Base-by-base conservation (phyloP, 306 rosid species). In the Gillenia trifoliata region DNA sequence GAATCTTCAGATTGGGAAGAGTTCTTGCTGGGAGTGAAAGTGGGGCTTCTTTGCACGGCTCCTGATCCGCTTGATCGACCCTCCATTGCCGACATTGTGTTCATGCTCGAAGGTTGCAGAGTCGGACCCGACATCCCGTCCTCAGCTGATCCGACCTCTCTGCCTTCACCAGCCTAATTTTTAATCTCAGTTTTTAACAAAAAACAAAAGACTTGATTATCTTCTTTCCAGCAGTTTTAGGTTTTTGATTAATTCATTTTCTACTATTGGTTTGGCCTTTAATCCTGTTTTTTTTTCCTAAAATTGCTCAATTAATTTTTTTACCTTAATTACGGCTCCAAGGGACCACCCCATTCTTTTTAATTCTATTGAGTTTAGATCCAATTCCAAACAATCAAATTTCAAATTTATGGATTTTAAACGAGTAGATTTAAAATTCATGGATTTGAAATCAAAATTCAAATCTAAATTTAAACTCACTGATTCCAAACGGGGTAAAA, bases 31-130 rank as follows among this genome's bases (percentile, higher is more conserved):
- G 97, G 97, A 29, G 84, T 92, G 10, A 89, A 92, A 71, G 96
- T 92, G 5, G 97, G 87, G 16, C 89, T 92, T 11, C 84, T 92
- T 3, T 92, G 96, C 84, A 89, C 97, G 5, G 92, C 96, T 7
- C 89, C 91, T 59, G 97, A 92, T 82, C 97, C 97, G 54, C 87
- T 89, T 62, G 97, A 88, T 74, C 72, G 97, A 47, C 97, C 97
- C 15, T 86, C 96, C 4, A 89, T 89, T 84, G 69, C 91, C 38
- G 97, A 86, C 78, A 72, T 89, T 80, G 97, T 88, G 52, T 92
- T 89, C 96, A 89, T 89, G 97, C 97, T 92, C n/a, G 92, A 92
- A 88, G 96, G 96, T 68, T 92, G 97, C 71, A 82, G 97, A 67
- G 93, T 88, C 64, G 93, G 92, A 47, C 91, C 93, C 5, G 97